A percentile compares a stretch with the other conserved stretches of the same genome.
These are phyloP conservation scores for Botrytis sinoallii DNA, from an alignment of 2,329 filamentous ascomycete species.

Conservation along the genomic window DNA sequence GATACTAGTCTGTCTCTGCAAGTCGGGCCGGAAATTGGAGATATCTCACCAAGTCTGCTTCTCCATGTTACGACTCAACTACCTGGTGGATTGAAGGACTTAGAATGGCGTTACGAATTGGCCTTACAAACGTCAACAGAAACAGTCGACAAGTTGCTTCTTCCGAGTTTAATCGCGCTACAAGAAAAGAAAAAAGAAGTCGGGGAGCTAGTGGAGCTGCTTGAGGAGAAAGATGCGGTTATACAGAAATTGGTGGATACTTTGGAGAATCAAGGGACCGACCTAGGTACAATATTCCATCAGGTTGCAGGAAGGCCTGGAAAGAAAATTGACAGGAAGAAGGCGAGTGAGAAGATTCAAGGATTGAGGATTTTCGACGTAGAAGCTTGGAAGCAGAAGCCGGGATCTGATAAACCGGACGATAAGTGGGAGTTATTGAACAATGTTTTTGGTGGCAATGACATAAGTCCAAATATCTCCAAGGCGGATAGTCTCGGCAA, in stretches of 20 bases:
- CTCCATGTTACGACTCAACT: slow-evolving; percentile 55
- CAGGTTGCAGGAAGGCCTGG: slow-evolving; percentile 38
- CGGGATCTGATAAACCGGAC: slow-evolving; percentile 14
- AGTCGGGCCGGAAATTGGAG: slow-evolving; percentile 32
- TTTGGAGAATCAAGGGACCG: slow-evolving; percentile 49
- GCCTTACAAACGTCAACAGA: slow-evolving; percentile 37
- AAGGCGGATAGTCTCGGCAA: slow-evolving; percentile 7
- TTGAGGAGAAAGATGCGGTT: slow-evolving; percentile 53
- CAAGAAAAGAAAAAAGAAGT: slow-evolving; percentile 42
- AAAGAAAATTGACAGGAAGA: slow-evolving; percentile 42
- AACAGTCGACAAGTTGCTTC: slow-evolving; percentile 46
- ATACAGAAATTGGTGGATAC: slow-evolving; percentile 53
- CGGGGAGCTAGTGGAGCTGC: slow-evolving; percentile 44
- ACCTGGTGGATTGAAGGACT: slow-evolving; percentile 57
- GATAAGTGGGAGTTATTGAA: slow-evolving; percentile 26
- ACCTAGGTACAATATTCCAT: slow-evolving; percentile 51
- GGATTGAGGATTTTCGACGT: slow-evolving; percentile 48
- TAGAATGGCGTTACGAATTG: slow-evolving; percentile 65
- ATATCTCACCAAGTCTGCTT: slow-evolving; percentile 38
- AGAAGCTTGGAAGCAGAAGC: slow-evolving; percentile 27
- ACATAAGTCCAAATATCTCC: neutral
- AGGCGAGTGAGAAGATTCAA: slow-evolving; percentile 40
- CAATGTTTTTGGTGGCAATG: slow-evolving; percentile 26
- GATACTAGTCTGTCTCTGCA: slow-evolving; percentile 44
- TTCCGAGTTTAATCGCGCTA: slow-evolving; percentile 45